Base-by-base conservation (phyloP, 1,284 basidiomycete species). In the Pseudozyma pruni region DNA sequence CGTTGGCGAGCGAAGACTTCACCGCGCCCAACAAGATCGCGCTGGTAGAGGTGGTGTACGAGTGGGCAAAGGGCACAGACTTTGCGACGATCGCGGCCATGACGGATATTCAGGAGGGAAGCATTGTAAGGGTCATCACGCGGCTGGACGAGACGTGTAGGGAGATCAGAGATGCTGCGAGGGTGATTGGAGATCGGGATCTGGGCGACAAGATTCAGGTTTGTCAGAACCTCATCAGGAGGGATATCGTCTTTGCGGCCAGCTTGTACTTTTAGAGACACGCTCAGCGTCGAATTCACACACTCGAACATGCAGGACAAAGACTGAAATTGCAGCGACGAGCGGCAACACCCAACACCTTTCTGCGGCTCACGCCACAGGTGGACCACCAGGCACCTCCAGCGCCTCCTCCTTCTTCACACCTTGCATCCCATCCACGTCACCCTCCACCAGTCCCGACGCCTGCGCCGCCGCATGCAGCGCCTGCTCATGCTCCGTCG, bases 31-130 rank as follows among this genome's bases (percentile, higher is more conserved):
- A 73, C 44, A 73, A 78, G 58, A 72, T 57, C 6, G 95, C 95
- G 2, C 85, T 99, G 23, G 89, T 93, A 11, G 92, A 96, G 79
- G 94, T 97, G 0, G 95, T 98, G 8, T 97, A 98, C 82, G 94
- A 98, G 83, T 99, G 96, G 96, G 94, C 96, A 0, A 91, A 91
- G 80, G 96, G 96, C 52, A 96, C 94, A 90, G 94, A 94, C 0
- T 99, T 99, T 83, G 89, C 93, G 74, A 90, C 98, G 79, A 96
- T 99, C 75, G 94, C 92, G 1, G 84, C 87, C 8, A 85, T 98
- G 63, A 99, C 96, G 0, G 96, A 98, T 79, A 91, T 98, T 10
- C 89, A 93, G 8, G 96, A 99, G 82, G 96, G 96, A 0, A 96
- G 93, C 0, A 95, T 99, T 67, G 96, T 99, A 11, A 89, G 96